Evolutionary conservation across 2,329 filamentous ascomycete species (phyloP), one percentile per base, ranked within the genome.

Genomic region (Ceratocystis destructans): DNA sequence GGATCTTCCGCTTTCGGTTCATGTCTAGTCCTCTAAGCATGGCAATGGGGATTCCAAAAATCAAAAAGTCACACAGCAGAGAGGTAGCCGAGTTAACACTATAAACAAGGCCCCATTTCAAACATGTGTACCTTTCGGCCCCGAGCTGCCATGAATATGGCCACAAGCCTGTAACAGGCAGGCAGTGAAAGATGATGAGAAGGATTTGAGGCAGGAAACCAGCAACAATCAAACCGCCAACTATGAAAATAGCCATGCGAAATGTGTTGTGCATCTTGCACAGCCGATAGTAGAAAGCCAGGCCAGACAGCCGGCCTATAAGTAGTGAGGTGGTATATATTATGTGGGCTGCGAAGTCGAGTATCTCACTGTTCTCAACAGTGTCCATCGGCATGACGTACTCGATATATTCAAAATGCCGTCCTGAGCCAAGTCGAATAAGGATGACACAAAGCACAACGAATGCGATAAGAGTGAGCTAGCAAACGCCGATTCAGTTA

Each of bases 21-120:
- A 80, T 76, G 62, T 80, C 77, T 53, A 82, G 70, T 7, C 76
- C 73, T 33, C 74, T 72, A 46, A 82, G 74, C 73, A 82, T 78
- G 5, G 78, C 76, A 20, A 79, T 72, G 0, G 80, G 80, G 61
- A 82, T 80, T 2, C 76, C 75, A 67, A 82, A 82, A 48, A 82
- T 73, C 15, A 81, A 67, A 62, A 82, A 68, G 64, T 82, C 80
- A 70, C 79, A 81, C 0, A 79, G 68, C 8, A 82, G 71, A 0
- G 79, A 82, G 2, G 82, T 71, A 0, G 73, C 74, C 10, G 79
- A 81, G 70, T 81, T 82, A 22, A 79, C 77, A 8, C 77, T 76
- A 69, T 82, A 82, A 0, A 82, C 79, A 2, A 79, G 66, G 0
- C 79, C 80, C 80, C 80, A 82, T 17, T 76, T 72, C 46, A 82